Evolutionary conservation across 148 eudicot genomes (phyloP).

Genomic region (Nepenthes gracilis): DNA sequence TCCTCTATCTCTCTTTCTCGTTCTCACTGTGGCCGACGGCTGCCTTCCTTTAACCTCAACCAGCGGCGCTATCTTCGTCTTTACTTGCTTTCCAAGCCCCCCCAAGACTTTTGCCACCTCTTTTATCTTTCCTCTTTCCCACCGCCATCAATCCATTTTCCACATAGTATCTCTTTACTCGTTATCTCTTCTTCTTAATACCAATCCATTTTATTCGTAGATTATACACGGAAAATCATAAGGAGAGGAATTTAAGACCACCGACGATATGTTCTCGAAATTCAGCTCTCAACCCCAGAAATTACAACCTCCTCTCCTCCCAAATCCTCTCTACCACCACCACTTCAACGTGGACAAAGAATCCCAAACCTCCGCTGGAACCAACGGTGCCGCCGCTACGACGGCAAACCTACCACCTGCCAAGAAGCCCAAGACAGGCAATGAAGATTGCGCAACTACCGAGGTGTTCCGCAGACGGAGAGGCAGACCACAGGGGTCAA

Average conservation of each 20-base stretch:
- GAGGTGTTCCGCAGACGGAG: constrained; percentile 59
- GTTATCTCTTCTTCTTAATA: too few species aligned
- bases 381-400: constrained; percentile 14
- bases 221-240: too few species aligned
- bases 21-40: too few species aligned
- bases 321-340: constrained; percentile 5
- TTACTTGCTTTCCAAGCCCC: constrained; percentile 27
- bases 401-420: constrained; percentile 3
- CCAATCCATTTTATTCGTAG: too few species aligned
- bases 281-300: constrained; percentile 10
- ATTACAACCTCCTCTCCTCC: neutral
- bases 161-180: too few species aligned
- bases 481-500: constrained; percentile 84
- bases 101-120: neutral
- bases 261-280: constrained; percentile 19
- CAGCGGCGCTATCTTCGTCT: constrained; percentile 17
- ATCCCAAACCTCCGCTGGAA: constrained; percentile 21
- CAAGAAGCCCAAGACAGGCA: constrained; percentile 12
- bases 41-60: too few species aligned
- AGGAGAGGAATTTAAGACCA: too few species aligned
- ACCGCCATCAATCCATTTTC: too few species aligned
- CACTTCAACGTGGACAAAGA: constrained; percentile 1
- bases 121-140: neutral
- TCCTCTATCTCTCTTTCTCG: too few species aligned
- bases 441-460: constrained; percentile 41